Conservation (phyloP, 2,329 filamentous ascomycete genomes). For the Xylaria sp. region DNA sequence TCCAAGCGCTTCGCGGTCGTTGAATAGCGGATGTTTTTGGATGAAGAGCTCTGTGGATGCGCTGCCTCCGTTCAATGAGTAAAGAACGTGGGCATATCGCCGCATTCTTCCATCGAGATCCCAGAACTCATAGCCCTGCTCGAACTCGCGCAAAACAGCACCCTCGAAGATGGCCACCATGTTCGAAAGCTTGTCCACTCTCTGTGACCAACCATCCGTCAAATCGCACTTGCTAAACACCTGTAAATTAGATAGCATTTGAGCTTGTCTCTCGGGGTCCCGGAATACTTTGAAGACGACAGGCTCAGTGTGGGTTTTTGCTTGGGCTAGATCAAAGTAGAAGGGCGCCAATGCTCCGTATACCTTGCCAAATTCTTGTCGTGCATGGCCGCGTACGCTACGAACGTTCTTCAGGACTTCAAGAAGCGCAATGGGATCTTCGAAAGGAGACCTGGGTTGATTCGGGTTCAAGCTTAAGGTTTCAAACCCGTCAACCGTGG, state of each 20-base stretch:
- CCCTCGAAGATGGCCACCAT: conserved; percentile 88
- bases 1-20: conserved; percentile 71
- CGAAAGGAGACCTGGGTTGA: conserved; percentile 51
- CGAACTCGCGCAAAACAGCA: conserved; percentile 88
- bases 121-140: conserved; percentile 86
- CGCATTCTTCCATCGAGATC: conserved; percentile 90
- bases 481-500: conserved; percentile 74
- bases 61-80: conserved; percentile 78
- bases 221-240: conserved; percentile 82
- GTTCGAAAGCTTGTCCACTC: conserved; percentile 73
- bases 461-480: conserved; percentile 65
- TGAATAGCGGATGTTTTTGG: conserved; percentile 84
- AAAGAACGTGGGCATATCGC: conserved; percentile 85
- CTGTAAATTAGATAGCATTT: conserved; percentile 82
- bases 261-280: conserved; percentile 88
- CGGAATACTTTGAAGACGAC: conserved; percentile 85
- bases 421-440: conserved; percentile 69
- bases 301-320: conserved; percentile 77
- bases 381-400: conserved; percentile 83
- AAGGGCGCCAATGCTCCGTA: conserved; percentile 89
- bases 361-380: conserved; percentile 88
- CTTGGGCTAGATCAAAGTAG: conserved; percentile 79
- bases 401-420: conserved; percentile 71
- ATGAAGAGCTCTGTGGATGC: conserved; percentile 85
- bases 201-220: conserved; percentile 71